Conservation (phyloP, 2,329 filamentous ascomycete genomes). For the Fusarium bactridioides region DNA sequence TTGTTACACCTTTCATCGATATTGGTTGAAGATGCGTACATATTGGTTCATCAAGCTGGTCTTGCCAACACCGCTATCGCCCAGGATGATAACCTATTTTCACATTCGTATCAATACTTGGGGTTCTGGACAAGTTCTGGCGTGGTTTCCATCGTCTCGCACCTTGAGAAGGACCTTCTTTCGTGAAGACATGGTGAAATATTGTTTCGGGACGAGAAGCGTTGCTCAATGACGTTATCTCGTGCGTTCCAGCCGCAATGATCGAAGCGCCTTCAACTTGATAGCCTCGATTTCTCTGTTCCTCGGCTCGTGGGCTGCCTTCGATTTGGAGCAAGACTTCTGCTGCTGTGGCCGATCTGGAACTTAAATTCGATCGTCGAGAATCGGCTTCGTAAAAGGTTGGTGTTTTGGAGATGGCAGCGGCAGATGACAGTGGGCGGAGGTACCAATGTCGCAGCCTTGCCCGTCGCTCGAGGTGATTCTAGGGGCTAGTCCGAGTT, state of each 20-base stretch:
- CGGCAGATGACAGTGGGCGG: conserved; percentile 34
- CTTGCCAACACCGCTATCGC: conserved; percentile 98
- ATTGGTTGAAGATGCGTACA: conserved; percentile 65
- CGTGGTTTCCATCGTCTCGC: conserved; percentile 30
- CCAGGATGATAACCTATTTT: conserved; percentile 92
- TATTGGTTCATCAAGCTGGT: conserved; percentile 99
- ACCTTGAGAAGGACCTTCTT: conserved; percentile 95
- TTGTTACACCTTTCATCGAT: neutral
- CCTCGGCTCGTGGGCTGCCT: neutral
- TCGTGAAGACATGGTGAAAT: conserved; percentile 72
- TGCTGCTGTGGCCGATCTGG: neutral
- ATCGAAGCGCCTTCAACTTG: conserved; percentile 15
- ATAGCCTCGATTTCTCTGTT: neutral
- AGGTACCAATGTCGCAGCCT: conserved; percentile 43
- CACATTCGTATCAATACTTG: conserved; percentile 24
- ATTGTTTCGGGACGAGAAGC: conserved; percentile 27
- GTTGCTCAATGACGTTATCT: conserved; percentile 46
- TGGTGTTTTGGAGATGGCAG: conserved; percentile 38
- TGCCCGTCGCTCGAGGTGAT: conserved; percentile 40
- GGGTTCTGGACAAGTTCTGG: neutral
- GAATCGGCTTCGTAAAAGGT: conserved; percentile 7
- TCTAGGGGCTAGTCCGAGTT: conserved; percentile 21
- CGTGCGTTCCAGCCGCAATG: conserved; percentile 33
- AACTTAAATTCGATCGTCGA: conserved; percentile 1
- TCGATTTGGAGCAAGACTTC: neutral